These are phyloP conservation scores for Euryodendron excelsum DNA, from an alignment of 148 eudicot species.

Conservation along the genomic window DNA sequence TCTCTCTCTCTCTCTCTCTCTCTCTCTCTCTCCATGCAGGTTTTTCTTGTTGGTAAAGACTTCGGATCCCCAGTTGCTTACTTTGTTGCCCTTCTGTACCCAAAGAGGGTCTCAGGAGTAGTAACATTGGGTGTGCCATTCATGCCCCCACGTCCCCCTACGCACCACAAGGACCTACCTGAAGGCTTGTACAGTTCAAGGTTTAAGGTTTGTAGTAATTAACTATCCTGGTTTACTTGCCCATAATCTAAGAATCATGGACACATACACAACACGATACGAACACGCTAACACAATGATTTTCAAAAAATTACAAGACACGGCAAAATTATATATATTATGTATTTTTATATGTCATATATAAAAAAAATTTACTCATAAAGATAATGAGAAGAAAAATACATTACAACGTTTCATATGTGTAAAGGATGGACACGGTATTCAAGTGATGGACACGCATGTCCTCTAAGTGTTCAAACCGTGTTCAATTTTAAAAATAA, in stretches of 20 bases:
- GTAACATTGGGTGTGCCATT: conserved; percentile 36
- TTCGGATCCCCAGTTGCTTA: conserved; percentile 33
- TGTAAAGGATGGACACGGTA: too few relatives aligned
- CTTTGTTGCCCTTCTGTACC: conserved; percentile 23
- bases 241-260: neutral
- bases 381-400: too few relatives aligned
- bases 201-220: conserved; percentile 27
- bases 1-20: neutral
- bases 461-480: too few relatives aligned
- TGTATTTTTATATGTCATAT: too few relatives aligned
- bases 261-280: too few relatives aligned
- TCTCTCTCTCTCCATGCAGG: conserved; percentile 14
- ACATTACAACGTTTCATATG: too few relatives aligned
- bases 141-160: conserved; percentile 24
- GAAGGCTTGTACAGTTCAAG: conserved; percentile 42
- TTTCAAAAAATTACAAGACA: too few relatives aligned
- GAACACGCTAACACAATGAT: too few relatives aligned
- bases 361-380: too few relatives aligned
- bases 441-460: too few relatives aligned
- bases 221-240: neutral
- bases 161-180: conserved; percentile 17
- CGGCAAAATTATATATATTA: too few relatives aligned
- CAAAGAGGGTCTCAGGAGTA: conserved; percentile 30
- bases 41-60: conserved; percentile 41
- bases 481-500: too few relatives aligned